Evolutionary conservation across 2,329 filamentous ascomycete species (phyloP).

Genomic region (Verticillium isaacii): DNA sequence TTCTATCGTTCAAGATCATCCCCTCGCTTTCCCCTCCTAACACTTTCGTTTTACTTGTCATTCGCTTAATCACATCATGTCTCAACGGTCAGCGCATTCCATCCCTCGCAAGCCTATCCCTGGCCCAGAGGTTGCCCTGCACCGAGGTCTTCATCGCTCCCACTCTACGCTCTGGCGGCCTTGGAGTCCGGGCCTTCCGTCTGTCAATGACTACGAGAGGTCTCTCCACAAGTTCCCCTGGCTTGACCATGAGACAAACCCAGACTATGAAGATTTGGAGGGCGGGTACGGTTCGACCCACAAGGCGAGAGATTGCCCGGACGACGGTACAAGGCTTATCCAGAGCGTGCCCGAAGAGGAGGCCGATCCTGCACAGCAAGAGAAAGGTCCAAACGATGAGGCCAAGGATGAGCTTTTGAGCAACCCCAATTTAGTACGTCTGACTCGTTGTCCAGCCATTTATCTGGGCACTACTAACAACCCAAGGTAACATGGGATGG

Average conservation of each 20-base stretch:
- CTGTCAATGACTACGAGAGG: constrained; percentile 20
- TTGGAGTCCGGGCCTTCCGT: constrained; percentile 19
- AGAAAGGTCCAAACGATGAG: background rate
- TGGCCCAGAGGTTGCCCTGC: background rate
- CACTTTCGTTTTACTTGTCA: background rate
- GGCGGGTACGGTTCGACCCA: constrained; percentile 1
- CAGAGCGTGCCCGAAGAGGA: background rate
- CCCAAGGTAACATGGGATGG: constrained; percentile 37
- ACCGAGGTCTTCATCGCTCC: constrained; percentile 11
- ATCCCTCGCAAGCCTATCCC: constrained; percentile 9
- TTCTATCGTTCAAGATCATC: background rate
- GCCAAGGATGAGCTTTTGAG: background rate
- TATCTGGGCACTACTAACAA: background rate
- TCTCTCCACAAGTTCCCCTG: constrained; percentile 23
- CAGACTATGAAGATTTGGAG: constrained; percentile 3
- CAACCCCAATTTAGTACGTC: background rate
- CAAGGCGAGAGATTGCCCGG: background rate
- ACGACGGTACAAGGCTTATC: background rate
- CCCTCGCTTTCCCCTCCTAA: background rate
- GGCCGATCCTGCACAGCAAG: background rate
- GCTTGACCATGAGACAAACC: constrained; percentile 9
- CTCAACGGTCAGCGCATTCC: background rate
- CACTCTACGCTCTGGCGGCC: constrained; percentile 22
- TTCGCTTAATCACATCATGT: constrained; percentile 2
- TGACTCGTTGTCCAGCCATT: background rate